Base-by-base conservation (phyloP, 2,329 filamentous ascomycete species). In the Diaporthe sp. region DNA sequence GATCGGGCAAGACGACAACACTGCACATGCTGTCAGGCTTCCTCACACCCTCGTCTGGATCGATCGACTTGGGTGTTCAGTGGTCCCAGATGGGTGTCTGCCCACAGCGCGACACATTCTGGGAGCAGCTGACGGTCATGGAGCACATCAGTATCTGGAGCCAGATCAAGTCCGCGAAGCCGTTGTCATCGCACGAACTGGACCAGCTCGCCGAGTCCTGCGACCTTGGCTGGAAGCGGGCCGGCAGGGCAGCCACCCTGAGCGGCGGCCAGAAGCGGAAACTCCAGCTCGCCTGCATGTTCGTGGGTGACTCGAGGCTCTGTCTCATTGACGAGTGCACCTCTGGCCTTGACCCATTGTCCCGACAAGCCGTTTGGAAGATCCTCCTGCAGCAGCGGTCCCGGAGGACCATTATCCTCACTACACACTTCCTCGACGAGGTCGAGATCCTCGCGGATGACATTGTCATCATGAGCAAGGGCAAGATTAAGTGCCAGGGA, bases 91-190 rank as follows among this genome's bases (percentile, higher is more conserved):
- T 59, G 19, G 57, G 57, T n/a, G 34, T 59, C 57, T 59, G 57
- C 57, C 57, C 57, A 19, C 57, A 59, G 34, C 57, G 57, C 9
- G 57, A 59, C 34, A 59, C 57, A 13, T 59, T 59, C 57, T 59
- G 57, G 57, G 57, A 59, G 31, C 57, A 59, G 25, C 9, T 59
- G 10, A 25, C 57, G 4, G 57, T 59, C 31, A 59, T 59, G 57
- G 57, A 59, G 57, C 57, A 59, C 57, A n/a, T 59, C 57, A 59
- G 39, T 4, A 59, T 59, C 31, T 59, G 57, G 57, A 59, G 57
- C 34, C 57, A 59, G 57, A 59, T 59, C 57, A 59, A 59, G 19
- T 59, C 57, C 22, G 19, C 57, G 15, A 59, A 59, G 34, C 31
- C 57, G 0, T 19, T 59, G 19, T 12, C 57, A 1, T 7, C 34